Percentiles rank a stretch among this genome's conserved stretches.
Evolutionary conservation across 225 moss, liverwort and hornwort genomes (phyloP).

Genomic region (Asterella californica): DNA sequence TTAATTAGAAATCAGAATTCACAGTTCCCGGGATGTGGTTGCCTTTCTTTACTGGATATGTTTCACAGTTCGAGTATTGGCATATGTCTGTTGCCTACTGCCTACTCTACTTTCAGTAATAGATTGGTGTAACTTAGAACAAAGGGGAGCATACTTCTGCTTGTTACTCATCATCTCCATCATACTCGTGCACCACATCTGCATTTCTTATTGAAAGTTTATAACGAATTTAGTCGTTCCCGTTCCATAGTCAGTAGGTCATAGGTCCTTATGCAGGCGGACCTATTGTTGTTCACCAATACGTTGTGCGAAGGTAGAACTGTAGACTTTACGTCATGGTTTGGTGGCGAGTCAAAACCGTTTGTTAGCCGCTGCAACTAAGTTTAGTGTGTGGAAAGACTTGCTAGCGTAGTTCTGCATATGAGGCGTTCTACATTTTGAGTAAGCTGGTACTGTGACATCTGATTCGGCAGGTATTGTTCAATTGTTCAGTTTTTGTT

Average conservation of each 20-base stretch:
- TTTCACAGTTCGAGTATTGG: no score
- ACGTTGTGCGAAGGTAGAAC: not conserved
- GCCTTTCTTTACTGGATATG: no score
- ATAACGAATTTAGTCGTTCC: not conserved
- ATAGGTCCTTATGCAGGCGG: not conserved
- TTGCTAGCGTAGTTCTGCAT: not conserved
- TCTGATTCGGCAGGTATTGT: not conserved
- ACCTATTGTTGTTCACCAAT: not conserved
- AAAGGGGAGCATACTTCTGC: not conserved
- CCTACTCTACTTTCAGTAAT: no score
- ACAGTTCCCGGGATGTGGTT: not conserved
- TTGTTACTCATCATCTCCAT: not conserved
- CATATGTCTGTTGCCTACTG: no score
- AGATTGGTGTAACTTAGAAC: not conserved
- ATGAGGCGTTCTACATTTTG: not conserved
- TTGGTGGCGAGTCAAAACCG: not conserved
- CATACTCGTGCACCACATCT: not conserved
- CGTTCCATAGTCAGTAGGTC: not conserved
- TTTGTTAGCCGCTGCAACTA: not conserved
- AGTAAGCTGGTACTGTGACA: not conserved
- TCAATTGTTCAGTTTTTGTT: not conserved
- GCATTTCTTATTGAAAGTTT: no score
- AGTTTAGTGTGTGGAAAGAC: not conserved
- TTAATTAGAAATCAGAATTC: not conserved
- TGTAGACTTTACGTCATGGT: not conserved